phyloP scores from a whole-genome alignment of 495 filamentous ascomycete species.

The Cercophora sp. region DNA sequence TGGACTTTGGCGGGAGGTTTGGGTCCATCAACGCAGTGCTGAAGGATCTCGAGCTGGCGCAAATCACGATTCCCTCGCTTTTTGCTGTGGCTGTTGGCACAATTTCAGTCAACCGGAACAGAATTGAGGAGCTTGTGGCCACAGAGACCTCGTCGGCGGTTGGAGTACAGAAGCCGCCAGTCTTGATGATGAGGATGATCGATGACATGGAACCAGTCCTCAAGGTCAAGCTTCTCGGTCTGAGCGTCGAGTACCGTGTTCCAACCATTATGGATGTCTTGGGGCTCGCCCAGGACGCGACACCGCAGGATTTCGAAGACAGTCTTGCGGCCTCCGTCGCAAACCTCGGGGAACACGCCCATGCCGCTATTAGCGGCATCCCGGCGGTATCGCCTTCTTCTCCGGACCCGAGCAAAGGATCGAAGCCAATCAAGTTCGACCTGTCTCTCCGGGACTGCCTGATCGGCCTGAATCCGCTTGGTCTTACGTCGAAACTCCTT shows the following conservation, averaged over 20 bases:
- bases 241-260: conserved; percentile 81
- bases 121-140: conserved; percentile 61
- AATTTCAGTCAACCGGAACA: conserved; percentile 58
- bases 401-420: conserved; percentile 22
- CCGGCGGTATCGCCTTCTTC: conserved; percentile 10
- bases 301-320: conserved; percentile 69
- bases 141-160: conserved; percentile 18
- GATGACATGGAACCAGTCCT: conserved; percentile 91
- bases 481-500: conserved; percentile 65
- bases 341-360: conserved; percentile 62
- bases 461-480: conserved; percentile 80
- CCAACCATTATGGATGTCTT: conserved; percentile 75
- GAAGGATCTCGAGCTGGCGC: conserved; percentile 65
- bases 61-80: conserved; percentile 80
- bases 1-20: conserved; percentile 59
- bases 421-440: conserved; percentile 60
- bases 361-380: conserved; percentile 38
- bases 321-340: conserved; percentile 76
- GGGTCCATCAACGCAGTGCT: conserved; percentile 57
- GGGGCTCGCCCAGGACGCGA: conserved; percentile 60
- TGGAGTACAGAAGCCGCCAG: conserved; percentile 45
- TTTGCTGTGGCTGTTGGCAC: conserved; percentile 67
- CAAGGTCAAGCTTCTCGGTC: conserved; percentile 77
- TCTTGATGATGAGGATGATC: conserved; percentile 66
- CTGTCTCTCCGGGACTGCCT: conserved; percentile 73